Evolutionary conservation across 2,329 filamentous ascomycete genomes (phyloP).

Genomic region (Trichophaea hybrida): DNA sequence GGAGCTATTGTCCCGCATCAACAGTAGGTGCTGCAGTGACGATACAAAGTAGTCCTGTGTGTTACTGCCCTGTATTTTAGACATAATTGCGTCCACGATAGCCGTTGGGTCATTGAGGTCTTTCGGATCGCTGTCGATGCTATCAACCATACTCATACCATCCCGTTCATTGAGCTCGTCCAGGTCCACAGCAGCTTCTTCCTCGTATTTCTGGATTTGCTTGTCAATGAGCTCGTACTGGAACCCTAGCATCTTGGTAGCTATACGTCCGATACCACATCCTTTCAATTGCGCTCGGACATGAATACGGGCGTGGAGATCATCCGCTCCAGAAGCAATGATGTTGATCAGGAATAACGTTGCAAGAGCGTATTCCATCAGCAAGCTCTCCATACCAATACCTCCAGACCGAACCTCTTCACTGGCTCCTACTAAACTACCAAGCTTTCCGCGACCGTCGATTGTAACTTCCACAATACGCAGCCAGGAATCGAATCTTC

Average conservation of each 20-base stretch:
- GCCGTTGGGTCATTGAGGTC: conserved; percentile 86
- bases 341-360: conserved; percentile 91
- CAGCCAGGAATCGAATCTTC: conserved; percentile 97
- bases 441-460: conserved; percentile 96
- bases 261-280: conserved; percentile 84
- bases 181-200: conserved; percentile 94
- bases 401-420: conserved; percentile 92
- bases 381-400: conserved; percentile 93
- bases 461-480: conserved; percentile 93
- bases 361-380: conserved; percentile 97
- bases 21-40: conserved; percentile 81
- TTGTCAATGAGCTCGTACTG: conserved; percentile 98
- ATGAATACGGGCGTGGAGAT: conserved; percentile 82
- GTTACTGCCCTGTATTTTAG: conserved; percentile 65
- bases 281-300: conserved; percentile 91
- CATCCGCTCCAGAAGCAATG: conserved; percentile 75
- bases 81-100: conserved; percentile 85
- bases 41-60: conserved; percentile 94
- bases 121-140: conserved; percentile 58
- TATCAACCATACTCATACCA: conserved; percentile 79
- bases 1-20: conserved; percentile 80
- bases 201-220: conserved; percentile 84
- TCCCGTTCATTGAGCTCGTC: conserved; percentile 91
- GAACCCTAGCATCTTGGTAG: conserved; percentile 95
- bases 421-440: conserved; percentile 87